Conservation (phyloP, 352 stramenopile species). For the Globisporangium spiculum region DNA sequence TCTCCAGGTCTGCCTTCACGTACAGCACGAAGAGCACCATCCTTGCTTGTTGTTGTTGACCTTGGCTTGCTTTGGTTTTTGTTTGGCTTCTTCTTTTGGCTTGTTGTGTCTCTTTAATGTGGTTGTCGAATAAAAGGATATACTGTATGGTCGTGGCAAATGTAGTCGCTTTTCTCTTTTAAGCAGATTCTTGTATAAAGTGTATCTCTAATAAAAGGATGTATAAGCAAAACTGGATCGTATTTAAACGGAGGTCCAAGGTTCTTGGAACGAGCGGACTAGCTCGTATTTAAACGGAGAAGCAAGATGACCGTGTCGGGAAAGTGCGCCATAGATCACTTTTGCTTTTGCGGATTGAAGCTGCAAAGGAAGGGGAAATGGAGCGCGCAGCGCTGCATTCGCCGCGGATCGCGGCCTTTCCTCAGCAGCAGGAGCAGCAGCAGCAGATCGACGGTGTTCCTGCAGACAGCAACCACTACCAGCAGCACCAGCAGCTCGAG, state of each 20-base stretch:
- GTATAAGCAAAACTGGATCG: not conserved
- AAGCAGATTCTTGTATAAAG: not conserved
- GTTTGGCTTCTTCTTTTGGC: not conserved
- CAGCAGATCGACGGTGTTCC: not conserved
- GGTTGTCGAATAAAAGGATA: not conserved
- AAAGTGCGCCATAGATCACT: not conserved
- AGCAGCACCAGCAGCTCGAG: not conserved
- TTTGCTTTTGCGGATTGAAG: not conserved
- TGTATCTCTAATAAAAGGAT: too few relatives aligned
- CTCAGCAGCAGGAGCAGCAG: not conserved
- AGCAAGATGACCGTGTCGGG: too few relatives aligned
- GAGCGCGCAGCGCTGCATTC: not conserved
- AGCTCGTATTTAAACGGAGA: not conserved
- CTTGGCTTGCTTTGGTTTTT: conserved; percentile 1
- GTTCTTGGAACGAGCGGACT: too few relatives aligned
- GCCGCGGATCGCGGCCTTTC: not conserved
- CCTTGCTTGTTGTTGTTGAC: not conserved
- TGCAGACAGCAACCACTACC: not conserved
- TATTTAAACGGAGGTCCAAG: too few relatives aligned
- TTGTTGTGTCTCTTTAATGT: not conserved
- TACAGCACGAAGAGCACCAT: conserved; percentile 88
- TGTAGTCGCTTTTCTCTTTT: too few relatives aligned
- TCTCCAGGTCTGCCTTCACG: conserved; percentile 87
- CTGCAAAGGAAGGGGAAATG: not conserved
- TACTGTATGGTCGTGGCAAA: too few relatives aligned